Percentiles rank a stretch among this genome's conserved stretches.
Evolutionary conservation across 2,329 filamentous ascomycete genomes (phyloP).

Genomic region (Aspergillus ustus): DNA sequence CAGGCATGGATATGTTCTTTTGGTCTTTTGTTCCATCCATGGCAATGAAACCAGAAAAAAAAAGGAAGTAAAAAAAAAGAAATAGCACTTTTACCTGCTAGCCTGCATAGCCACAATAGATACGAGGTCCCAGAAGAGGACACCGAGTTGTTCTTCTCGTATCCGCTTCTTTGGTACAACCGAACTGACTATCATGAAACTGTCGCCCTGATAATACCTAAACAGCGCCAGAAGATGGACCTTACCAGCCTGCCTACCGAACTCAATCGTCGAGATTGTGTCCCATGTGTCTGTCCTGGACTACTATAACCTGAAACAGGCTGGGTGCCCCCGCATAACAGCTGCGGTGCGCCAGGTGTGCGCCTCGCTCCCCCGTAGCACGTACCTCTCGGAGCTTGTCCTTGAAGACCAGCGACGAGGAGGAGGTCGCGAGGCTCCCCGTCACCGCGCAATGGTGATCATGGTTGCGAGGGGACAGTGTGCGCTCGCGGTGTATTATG

Average conservation of each 20-base stretch:
- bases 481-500: neutral
- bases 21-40: too few relatives aligned
- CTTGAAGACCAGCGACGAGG: neutral
- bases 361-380: neutral
- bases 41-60: too few relatives aligned
- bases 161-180: neutral
- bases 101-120: neutral
- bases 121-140: neutral
- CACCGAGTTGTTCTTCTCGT: neutral
- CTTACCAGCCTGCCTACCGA: neutral
- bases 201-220: neutral
- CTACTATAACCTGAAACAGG: neutral
- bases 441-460: neutral
- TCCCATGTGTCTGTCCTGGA: neutral
- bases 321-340: neutral
- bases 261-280: neutral
- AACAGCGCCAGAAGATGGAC: neutral
- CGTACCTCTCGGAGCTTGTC: neutral
- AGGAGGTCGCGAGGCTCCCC: neutral
- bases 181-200: neutral
- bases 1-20: too few relatives aligned
- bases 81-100: neutral
- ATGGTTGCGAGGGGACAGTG: neutral
- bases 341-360: neutral
- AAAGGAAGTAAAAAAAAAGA: neutral